Evolutionary conservation across 306 rosid species (phyloP), one percentile per base, ranked within the genome.

Genomic region (Cucurbita ficifolia): DNA sequence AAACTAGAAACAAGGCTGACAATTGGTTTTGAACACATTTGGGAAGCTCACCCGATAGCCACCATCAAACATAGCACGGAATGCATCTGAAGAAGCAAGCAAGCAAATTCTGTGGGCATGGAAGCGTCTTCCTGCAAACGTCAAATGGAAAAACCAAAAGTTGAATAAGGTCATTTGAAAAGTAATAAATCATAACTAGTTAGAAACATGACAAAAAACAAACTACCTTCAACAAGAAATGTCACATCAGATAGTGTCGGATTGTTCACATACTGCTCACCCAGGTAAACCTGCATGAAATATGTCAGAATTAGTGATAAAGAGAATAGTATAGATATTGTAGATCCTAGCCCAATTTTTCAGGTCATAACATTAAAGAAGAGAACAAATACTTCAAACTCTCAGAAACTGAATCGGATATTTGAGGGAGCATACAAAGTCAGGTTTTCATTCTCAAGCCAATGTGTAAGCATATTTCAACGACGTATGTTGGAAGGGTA

Each of bases 41-140:
- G 39, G 39, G 57, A 74, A 16, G 78, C 96, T 88, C 85, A 94
- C 99, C 89, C 97, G 87, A 76, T 94, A 94, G 78, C 97, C 99
- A 76, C 99, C 99, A 75, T 94, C 99, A 83, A 94, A 94, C 99
- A 94, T 94, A 18, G 99, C 99, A 60, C 96, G 99, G 79, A 94
- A 94, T 54, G 96, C 92, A 86, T 91, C 99, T 14, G 99, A 94
- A 54, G 96, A 94, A 55, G 99, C 99, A 62, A 94, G 97, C 63
- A 94, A 84, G 81, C 97, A 91, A 60, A 94, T 94, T 82, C 97
- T 89, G 80, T 94, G 99, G 52, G 99, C 99, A 84, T 86, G 87
- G 82, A 94, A 94, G 48, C 89, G 96, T 77, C 82, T 87, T 59
- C 97, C 99, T 94, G 89, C 82, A 90, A 55, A n/a, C 14, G 73